Base-by-base conservation (phyloP, 768 basidiomycete species). In the Cyclocybe cylindracea region DNA sequence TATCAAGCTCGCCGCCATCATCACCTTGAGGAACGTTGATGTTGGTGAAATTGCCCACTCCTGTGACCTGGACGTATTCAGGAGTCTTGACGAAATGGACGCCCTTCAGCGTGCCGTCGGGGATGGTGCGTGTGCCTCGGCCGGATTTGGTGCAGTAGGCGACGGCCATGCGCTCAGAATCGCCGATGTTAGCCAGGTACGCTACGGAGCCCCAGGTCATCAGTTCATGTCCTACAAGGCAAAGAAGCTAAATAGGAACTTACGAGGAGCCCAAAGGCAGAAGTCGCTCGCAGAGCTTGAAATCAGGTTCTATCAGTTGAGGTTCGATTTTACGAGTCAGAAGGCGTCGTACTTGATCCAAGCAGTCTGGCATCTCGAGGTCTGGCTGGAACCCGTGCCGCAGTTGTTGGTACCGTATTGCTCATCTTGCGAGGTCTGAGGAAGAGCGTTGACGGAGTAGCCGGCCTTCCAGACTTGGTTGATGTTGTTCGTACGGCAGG, bases 91-190 rank as follows among this genome's bases (percentile, higher is more conserved):
- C 77, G 61, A 84, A 78, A 66, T 91, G 89, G 0, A 88, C 81
- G 48, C 87, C 88, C 18, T 71, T 69, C 38, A 93, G 70, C 7
- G 86, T 74, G 16, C 86, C 87, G 1, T 74, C 67, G 37, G 87
- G 88, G 32, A 93, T 91, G 50, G 82, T 67, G 44, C 91, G 87
- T 0, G 88, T 79, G 7, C 91, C 91, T 35, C 81, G 79, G 7
- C 86, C 86, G 19, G 77, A 76, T 64, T 87, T 84, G 32, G 84
- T 84, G 75, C 89, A 95, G 77, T 81, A 93, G 0, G 88, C 80
- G 2, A 93, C 86, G 50, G 80, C 83, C 45, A 79, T 67, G 34
- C 77, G 79, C 63, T 94, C 91, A 0, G 82, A 83, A 48, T 87
- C 80, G 35, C 82, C 87, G 49, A 93, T 85, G 18, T 73, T 70